Conservation (phyloP, 106 monocot genomes). For the Dactylorhiza incarnata region DNA sequence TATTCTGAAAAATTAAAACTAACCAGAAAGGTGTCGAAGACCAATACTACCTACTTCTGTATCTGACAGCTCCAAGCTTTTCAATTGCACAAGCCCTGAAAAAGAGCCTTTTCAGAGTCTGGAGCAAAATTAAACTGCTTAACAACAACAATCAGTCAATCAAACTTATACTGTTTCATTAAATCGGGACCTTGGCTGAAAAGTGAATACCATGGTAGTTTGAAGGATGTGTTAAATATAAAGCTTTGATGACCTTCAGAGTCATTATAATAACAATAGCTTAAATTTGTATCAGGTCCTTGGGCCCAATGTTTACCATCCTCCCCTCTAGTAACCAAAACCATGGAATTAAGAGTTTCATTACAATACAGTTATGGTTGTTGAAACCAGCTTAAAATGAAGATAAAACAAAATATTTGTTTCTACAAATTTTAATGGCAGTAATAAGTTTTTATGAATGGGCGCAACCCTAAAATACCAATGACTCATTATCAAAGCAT, state of each 20-base stretch:
- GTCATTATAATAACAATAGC: neutral
- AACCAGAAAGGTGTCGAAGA: conserved; percentile 83
- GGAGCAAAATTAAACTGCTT: neutral
- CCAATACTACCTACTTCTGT: conserved; percentile 85
- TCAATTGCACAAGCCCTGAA: conserved; percentile 68
- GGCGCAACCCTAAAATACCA: no score
- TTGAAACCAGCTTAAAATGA: neutral
- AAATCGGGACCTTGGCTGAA: neutral
- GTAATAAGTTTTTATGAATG: no score
- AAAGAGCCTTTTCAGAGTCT: neutral
- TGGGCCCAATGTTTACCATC: neutral
- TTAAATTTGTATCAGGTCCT: neutral
- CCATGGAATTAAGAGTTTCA: neutral
- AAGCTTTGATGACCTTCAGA: neutral
- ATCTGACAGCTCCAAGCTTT: conserved; percentile 83
- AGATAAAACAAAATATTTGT: no score
- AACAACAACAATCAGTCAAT: neutral
- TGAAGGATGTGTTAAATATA: neutral
- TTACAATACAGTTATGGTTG: neutral
- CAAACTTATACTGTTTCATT: neutral
- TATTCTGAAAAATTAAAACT: conserved; percentile 10
- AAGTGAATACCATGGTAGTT: neutral
- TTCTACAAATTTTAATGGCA: no score
- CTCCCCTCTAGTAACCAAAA: neutral
- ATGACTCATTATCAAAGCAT: no score